Evolutionary conservation across 495 filamentous ascomycete species (phyloP).

Genomic region (Melanomma pulvis-pyrius): DNA sequence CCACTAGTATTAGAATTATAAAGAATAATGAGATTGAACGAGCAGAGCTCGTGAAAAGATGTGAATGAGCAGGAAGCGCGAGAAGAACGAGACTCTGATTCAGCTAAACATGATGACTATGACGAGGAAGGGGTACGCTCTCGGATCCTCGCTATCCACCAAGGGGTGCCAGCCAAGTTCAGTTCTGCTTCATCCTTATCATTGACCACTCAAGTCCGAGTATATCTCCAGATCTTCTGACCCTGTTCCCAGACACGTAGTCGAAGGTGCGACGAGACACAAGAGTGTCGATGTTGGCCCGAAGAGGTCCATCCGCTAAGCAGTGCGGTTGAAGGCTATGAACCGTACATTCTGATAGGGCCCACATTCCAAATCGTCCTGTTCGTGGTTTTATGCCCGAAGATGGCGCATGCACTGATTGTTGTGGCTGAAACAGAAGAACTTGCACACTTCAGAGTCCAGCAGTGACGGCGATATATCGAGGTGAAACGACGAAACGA

Average conservation of each 20-base stretch:
- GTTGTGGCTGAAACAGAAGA: constrained; percentile 14
- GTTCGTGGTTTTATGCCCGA: background rate
- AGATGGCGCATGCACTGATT: background rate
- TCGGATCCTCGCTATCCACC: background rate
- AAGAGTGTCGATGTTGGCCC: constrained; percentile 1
- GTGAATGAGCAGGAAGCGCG: background rate
- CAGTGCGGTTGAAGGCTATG: background rate
- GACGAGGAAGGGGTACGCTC: background rate
- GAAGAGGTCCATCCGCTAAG: background rate
- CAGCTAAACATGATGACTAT: background rate
- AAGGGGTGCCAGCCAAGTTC: background rate
- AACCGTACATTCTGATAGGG: background rate
- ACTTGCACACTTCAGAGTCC: background rate
- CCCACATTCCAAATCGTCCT: background rate
- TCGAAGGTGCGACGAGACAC: constrained; percentile 15
- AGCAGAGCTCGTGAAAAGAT: background rate
- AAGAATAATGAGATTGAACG: background rate
- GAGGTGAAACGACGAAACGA: background rate
- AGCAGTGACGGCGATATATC: background rate
- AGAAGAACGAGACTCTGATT: background rate
- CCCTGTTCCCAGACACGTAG: background rate
- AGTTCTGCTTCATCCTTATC: constrained; percentile 26
- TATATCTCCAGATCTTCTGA: background rate
- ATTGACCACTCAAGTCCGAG: background rate
- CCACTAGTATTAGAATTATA: constrained; percentile 12